phyloP scores from a whole-genome alignment of 225 moss, liverwort and hornwort species.

The Anthoceros angustus region DNA sequence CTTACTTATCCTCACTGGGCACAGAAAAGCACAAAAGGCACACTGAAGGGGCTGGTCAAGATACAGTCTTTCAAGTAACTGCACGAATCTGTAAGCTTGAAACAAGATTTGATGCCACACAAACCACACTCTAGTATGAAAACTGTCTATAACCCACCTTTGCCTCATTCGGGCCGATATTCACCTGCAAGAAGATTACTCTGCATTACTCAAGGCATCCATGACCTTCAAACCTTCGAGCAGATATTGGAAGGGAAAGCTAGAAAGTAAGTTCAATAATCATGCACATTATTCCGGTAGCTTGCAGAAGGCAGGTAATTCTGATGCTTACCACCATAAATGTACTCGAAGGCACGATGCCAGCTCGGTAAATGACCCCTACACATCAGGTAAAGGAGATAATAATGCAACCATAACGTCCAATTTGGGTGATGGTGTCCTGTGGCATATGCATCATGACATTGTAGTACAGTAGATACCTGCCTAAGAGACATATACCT shows the following conservation, averaged over 20 bases:
- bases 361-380: conserved; percentile 81
- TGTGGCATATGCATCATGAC: background rate
- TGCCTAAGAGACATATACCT: conserved; percentile 21
- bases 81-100: too few species aligned
- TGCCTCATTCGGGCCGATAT: conserved; percentile 83
- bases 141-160: conserved; percentile 38
- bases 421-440: background rate
- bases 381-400: conserved; percentile 11
- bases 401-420: background rate
- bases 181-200: conserved; percentile 43
- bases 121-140: conserved; percentile 5
- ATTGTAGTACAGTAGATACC: background rate
- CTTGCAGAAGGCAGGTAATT: background rate
- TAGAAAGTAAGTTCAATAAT: background rate
- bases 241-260: conserved; percentile 4
- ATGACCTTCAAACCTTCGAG: background rate
- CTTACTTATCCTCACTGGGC: background rate
- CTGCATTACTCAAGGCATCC: background rate
- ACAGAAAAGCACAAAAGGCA: background rate
- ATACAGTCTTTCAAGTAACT: background rate
- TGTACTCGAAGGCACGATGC: conserved; percentile 79
- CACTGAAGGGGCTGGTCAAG: background rate
- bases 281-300: background rate
- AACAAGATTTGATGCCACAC: conserved; percentile 16
- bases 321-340: conserved; percentile 68